These are phyloP conservation scores for Pyricularia pennisetigena DNA, from an alignment of 2,329 filamentous ascomycete species.

Conservation along the genomic window DNA sequence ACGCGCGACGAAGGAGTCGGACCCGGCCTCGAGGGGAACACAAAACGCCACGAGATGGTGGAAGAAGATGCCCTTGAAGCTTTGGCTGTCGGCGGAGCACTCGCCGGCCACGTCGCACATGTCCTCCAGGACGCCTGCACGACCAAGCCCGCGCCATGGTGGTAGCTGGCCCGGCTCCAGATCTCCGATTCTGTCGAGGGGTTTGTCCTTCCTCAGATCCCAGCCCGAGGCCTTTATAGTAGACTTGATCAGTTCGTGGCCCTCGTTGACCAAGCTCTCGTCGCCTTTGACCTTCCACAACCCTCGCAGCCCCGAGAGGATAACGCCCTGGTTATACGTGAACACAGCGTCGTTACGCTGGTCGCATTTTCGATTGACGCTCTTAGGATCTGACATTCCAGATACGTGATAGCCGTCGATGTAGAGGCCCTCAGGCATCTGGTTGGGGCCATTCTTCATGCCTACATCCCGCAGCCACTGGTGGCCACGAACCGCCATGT, in stretches of 20 bases:
- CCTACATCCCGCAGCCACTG: slow-evolving; percentile 68
- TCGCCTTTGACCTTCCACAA: slow-evolving; percentile 72
- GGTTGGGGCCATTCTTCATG: slow-evolving; percentile 58
- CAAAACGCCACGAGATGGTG: slow-evolving; percentile 80
- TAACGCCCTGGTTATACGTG: slow-evolving; percentile 90
- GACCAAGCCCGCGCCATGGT: slow-evolving; percentile 66
- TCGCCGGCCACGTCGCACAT: slow-evolving; percentile 63
- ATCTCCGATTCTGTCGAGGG: slow-evolving; percentile 27
- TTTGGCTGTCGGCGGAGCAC: slow-evolving; percentile 78
- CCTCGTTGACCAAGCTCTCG: slow-evolving; percentile 63
- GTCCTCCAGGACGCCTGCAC: slow-evolving; percentile 75
- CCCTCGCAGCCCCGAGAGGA: slow-evolving; percentile 72
- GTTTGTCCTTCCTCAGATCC: slow-evolving; percentile 32
- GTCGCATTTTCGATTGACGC: slow-evolving; percentile 66
- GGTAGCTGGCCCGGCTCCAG: slow-evolving; percentile 28
- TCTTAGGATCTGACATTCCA: slow-evolving; percentile 46
- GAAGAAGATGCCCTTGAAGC: slow-evolving; percentile 94
- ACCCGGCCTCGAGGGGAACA: slow-evolving; percentile 37
- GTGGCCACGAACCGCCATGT: slow-evolving; percentile 69
- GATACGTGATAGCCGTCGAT: slow-evolving; percentile 84
- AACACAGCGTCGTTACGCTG: slow-evolving; percentile 80
- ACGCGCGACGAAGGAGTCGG: neutral
- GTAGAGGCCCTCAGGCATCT: slow-evolving; percentile 49
- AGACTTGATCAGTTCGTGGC: slow-evolving; percentile 63
- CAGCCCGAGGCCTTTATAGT: slow-evolving; percentile 76